phyloP scores from a whole-genome alignment of 2,329 filamentous ascomycete species.

The Gliomastix tumulicola region DNA sequence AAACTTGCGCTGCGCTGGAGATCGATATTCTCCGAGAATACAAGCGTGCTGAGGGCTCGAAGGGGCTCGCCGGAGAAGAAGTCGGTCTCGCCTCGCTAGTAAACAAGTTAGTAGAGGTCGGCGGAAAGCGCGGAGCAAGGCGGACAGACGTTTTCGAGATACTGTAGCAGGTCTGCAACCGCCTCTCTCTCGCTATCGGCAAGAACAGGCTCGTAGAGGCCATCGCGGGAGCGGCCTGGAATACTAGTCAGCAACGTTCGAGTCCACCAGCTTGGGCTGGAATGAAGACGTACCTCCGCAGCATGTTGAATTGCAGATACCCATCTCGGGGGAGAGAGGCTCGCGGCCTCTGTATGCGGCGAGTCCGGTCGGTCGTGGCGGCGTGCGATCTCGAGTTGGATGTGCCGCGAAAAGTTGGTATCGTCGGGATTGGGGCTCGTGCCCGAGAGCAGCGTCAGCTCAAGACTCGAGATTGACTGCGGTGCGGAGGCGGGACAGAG shows the following conservation, averaged over 20 bases:
- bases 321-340: slow-evolving; percentile 38
- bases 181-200: slow-evolving; percentile 96
- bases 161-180: slow-evolving; percentile 89
- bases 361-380: neutral
- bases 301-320: slow-evolving; percentile 52
- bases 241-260: neutral
- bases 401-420: no score
- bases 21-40: slow-evolving; percentile 98
- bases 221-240: slow-evolving; percentile 69
- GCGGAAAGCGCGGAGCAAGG: slow-evolving; percentile 1
- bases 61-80: slow-evolving; percentile 97
- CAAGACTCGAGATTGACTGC: no score
- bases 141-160: slow-evolving; percentile 81
- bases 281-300: slow-evolving; percentile 36
- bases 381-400: no score
- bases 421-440: no score
- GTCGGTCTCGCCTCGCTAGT: slow-evolving; percentile 86
- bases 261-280: neutral
- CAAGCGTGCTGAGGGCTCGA: slow-evolving; percentile 86
- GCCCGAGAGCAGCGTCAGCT: no score
- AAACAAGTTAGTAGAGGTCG: neutral
- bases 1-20: slow-evolving; percentile 94
- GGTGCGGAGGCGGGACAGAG: no score
- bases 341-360: slow-evolving; percentile 3
- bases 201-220: slow-evolving; percentile 77